A percentile compares a stretch with the other conserved stretches of the same genome.
These are phyloP conservation scores for Zygosaccharomyces kombuchaensis DNA, from an alignment of 805 yeast species.

Conservation along the genomic window DNA sequence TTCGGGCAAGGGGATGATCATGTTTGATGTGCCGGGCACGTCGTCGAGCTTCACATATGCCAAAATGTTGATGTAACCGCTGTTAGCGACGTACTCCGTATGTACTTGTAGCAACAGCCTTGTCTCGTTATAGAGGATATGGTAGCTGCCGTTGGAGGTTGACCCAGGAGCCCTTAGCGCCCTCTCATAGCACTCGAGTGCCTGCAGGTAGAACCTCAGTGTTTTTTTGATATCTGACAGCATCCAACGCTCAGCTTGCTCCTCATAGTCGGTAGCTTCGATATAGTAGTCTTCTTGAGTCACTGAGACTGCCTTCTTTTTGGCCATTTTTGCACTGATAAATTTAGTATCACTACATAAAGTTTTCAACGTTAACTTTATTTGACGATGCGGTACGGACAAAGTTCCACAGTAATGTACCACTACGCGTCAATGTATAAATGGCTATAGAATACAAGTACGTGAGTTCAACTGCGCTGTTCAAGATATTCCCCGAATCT, in stretches of 20 bases:
- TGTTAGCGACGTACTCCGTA: conserved; percentile 29
- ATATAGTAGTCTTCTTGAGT: conserved; percentile 32
- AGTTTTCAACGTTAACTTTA: background rate
- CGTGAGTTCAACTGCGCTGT: conserved; percentile 6
- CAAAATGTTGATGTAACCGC: conserved; percentile 30
- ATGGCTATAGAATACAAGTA: conserved; percentile 7
- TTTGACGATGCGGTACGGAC: background rate
- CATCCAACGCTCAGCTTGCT: conserved; percentile 37
- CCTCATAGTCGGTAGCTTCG: conserved; percentile 32
- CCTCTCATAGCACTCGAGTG: conserved; percentile 30
- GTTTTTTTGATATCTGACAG: conserved; percentile 33
- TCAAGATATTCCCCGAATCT: background rate
- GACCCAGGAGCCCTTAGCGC: conserved; percentile 32
- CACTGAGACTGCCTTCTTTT: conserved; percentile 6
- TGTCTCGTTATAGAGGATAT: conserved; percentile 30
- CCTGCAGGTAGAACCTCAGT: conserved; percentile 26
- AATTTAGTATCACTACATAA: background rate
- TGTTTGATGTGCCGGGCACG: conserved; percentile 14
- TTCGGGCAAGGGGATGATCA: conserved; percentile 16
- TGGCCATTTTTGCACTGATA: conserved; percentile 1
- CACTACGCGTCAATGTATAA: background rate
- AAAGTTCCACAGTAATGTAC: background rate
- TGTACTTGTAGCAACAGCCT: conserved; percentile 30
- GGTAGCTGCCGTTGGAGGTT: conserved; percentile 35
- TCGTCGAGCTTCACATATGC: conserved; percentile 29